Conservation (phyloP, 805 yeast species). For the Candida saitoana region DNA sequence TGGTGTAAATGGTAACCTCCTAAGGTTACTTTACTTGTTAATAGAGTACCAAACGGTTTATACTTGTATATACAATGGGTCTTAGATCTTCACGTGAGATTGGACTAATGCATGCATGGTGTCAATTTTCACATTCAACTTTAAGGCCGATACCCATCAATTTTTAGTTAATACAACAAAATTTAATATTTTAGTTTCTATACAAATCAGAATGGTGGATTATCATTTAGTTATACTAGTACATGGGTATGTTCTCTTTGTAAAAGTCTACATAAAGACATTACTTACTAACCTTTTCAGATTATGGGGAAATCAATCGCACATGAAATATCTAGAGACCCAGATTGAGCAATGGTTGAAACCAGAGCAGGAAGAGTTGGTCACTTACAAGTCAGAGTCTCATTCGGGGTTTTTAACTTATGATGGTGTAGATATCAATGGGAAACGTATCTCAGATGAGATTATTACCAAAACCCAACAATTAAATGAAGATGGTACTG, state of each 20-base stretch:
- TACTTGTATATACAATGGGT: neutral
- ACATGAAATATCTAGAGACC: slow-evolving; percentile 57
- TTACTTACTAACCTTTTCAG: too few relatives aligned
- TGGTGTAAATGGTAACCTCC: too few relatives aligned
- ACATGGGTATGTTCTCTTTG: slow-evolving; percentile 71
- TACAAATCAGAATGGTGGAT: slow-evolving; percentile 16
- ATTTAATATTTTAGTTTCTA: too few relatives aligned
- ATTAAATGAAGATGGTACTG: slow-evolving; percentile 15
- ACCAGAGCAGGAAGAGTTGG: slow-evolving; percentile 17
- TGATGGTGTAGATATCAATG: slow-evolving; percentile 86
- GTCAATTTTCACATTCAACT: neutral
- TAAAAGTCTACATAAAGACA: too few relatives aligned
- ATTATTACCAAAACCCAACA: slow-evolving; percentile 31
- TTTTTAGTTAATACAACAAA: too few relatives aligned
- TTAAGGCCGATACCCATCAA: neutral
- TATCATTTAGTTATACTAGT: slow-evolving; percentile 67
- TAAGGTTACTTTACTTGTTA: too few relatives aligned
- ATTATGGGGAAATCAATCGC: slow-evolving; percentile 74
- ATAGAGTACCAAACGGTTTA: neutral
- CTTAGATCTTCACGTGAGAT: neutral
- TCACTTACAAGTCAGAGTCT: slow-evolving; percentile 51
- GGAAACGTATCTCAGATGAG: slow-evolving; percentile 69
- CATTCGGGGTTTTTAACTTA: slow-evolving; percentile 76
- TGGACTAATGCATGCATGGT: neutral
- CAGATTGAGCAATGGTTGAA: slow-evolving; percentile 36